Evolutionary conservation across 2,329 filamentous ascomycete species (phyloP), one percentile per base, ranked within the genome.

Genomic region (Rugonectria rugulosa): DNA sequence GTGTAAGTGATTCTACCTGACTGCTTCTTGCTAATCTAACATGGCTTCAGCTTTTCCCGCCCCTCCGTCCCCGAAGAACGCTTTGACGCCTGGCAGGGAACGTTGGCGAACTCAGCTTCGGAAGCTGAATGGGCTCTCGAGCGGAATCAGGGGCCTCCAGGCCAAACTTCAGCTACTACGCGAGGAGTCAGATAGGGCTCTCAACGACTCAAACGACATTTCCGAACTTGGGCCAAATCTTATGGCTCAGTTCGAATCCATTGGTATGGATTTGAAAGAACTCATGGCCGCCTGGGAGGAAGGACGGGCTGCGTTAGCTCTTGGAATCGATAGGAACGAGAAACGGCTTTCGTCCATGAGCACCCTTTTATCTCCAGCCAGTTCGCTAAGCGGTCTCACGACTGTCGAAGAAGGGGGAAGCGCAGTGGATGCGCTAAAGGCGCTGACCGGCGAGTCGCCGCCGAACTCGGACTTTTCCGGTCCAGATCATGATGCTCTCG

Each of bases 151-250:
- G 23, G 91, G 91, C 10, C 81, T 99, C 43, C 94, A 98, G 74
- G 95, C 95, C 29, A 99, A 98, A 73, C 87, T 99, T 78, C 92
- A 96, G 57, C 81, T 99, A 7, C 77, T 98, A 50, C 87, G 92
- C 44, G 95, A 99, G 72, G 92, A 97, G 72, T 96, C 92, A 0
- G 91, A 91, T 68, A 85, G 85, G 57, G 87, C 87, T 37, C 75
- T 97, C 23, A 90, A 96, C 67, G 87, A 89, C 64, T 87, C 90
- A 31, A 81, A 82, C 55, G 86, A 88, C 64, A 85, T 91, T 15
- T 85, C 86, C 4, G 90, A 96, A 62, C 82, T 97, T 14, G 91
- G 90, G 1, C 84, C 88, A 1, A 88, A 87, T 59, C 81, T 98
- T 32, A 88, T 97, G 81, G 77, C 87, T 19, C 95, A 98, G 68